These are phyloP conservation scores for Scheffersomyces quercinus DNA, from an alignment of 1,139 yeast species.

Conservation along the genomic window DNA sequence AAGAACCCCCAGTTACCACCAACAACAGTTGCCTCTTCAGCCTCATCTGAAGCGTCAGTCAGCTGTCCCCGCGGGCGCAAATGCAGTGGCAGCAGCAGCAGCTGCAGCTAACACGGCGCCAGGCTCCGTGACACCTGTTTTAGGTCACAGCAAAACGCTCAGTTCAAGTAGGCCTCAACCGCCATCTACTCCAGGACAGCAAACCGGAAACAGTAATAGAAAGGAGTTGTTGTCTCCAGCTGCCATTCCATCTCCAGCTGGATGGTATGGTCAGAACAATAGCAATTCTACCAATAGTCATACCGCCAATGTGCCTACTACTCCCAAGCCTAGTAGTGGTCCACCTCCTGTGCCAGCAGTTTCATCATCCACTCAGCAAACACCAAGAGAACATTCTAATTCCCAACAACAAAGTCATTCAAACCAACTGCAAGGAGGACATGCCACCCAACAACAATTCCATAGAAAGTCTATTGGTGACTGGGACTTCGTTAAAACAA, in stretches of 20 bases:
- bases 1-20: slow-evolving; percentile 23
- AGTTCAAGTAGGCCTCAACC: slow-evolving; percentile 5
- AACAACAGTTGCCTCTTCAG: slow-evolving; percentile 8
- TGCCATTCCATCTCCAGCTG: slow-evolving; percentile 20
- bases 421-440: slow-evolving; percentile 12
- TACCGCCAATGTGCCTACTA: slow-evolving; percentile 1
- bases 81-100: slow-evolving; percentile 9
- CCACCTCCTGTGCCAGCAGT: no score
- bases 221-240: slow-evolving; percentile 28
- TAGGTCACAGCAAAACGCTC: slow-evolving; percentile 1
- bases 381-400: neutral
- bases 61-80: slow-evolving; percentile 7
- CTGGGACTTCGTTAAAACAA: slow-evolving; percentile 93
- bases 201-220: slow-evolving; percentile 3
- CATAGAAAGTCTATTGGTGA: slow-evolving; percentile 92
- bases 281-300: neutral
- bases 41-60: slow-evolving; percentile 11
- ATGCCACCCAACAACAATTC: slow-evolving; percentile 47
- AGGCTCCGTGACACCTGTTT: slow-evolving; percentile 20
- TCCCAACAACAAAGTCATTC: slow-evolving; percentile 3
- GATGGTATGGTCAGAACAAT: neutral
- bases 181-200: slow-evolving; percentile 10
- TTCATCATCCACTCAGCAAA: neutral
- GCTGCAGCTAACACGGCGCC: slow-evolving; percentile 13
- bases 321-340: slow-evolving; percentile 1